Conservation (phyloP, 371 early-diverging fungal genomes). For the Circinella umbellata region DNA sequence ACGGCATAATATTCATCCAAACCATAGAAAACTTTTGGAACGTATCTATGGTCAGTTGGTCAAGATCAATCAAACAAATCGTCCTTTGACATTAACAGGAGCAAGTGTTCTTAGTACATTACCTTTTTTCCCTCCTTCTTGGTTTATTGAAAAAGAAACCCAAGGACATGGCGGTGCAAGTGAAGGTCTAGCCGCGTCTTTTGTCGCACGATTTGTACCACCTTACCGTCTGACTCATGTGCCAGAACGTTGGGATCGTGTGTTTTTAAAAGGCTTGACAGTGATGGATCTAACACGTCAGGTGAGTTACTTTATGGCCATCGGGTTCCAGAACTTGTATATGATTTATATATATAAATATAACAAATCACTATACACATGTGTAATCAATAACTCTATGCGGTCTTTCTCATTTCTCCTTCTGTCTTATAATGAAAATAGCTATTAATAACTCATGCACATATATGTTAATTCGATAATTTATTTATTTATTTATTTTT, state of each 20-base stretch:
- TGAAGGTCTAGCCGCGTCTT: constrained; percentile 46
- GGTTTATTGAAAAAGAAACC: constrained; percentile 41
- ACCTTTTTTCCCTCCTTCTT: constrained; percentile 46
- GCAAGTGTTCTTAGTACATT: constrained; percentile 33
- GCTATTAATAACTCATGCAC: not conserved
- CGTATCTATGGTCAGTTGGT: constrained; percentile 36
- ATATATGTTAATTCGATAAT: not conserved
- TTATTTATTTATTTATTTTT: too few species aligned
- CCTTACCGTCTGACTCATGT: constrained; percentile 39
- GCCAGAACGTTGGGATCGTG: constrained; percentile 50
- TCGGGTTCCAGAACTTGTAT: constrained; percentile 11
- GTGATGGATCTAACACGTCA: constrained; percentile 35
- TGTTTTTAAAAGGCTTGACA: constrained; percentile 49
- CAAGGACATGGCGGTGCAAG: constrained; percentile 23
- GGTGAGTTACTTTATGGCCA: constrained; percentile 23
- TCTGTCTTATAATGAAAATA: too few species aligned
- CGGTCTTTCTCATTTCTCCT: not conserved
- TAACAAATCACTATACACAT: not conserved
- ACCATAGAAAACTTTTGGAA: constrained; percentile 38
- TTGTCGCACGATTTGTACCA: constrained; percentile 45
- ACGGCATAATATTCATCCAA: constrained; percentile 38
- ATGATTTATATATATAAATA: not conserved
- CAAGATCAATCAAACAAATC: constrained; percentile 43
- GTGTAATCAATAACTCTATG: too few species aligned
- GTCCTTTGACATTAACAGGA: constrained; percentile 34